Percentiles rank a stretch among this genome's conserved stretches.
Conservation (phyloP, 1,139 yeast genomes). For the Nakaseomyces uthaithaninus region DNA sequence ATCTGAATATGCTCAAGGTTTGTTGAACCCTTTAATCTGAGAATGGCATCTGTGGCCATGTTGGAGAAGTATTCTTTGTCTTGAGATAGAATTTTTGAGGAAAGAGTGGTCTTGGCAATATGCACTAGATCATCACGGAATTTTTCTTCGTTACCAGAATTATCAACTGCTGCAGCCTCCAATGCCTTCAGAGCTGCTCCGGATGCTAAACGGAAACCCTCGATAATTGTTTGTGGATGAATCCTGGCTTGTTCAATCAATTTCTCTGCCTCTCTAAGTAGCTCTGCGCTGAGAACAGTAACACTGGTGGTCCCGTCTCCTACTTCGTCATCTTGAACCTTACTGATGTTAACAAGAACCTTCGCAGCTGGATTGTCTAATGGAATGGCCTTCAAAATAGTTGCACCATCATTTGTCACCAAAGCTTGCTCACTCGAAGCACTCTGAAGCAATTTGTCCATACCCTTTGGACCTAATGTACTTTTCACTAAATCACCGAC, state of each 20-base stretch:
- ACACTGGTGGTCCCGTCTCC: slow-evolving; percentile 99
- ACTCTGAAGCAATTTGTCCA: slow-evolving; percentile 90
- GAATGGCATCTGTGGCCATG: slow-evolving; percentile 88
- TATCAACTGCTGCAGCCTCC: slow-evolving; percentile 68
- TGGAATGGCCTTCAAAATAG: slow-evolving; percentile 88
- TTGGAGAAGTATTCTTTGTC: slow-evolving; percentile 84
- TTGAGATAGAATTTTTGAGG: slow-evolving; percentile 90
- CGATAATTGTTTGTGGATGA: slow-evolving; percentile 96
- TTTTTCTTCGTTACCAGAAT: slow-evolving; percentile 49
- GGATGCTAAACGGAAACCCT: slow-evolving; percentile 87
- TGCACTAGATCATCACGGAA: slow-evolving; percentile 73
- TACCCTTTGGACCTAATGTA: slow-evolving; percentile 95
- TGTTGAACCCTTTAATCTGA: slow-evolving; percentile 89
- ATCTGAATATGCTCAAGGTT: slow-evolving; percentile 90
- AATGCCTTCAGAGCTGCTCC: slow-evolving; percentile 76
- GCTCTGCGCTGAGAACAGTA: slow-evolving; percentile 84
- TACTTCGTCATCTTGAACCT: slow-evolving; percentile 97
- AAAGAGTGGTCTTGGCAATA: slow-evolving; percentile 88
- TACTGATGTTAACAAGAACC: slow-evolving; percentile 88
- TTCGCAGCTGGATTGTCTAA: slow-evolving; percentile 98
- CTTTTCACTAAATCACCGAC: slow-evolving; percentile 96
- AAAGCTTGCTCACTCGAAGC: slow-evolving; percentile 69
- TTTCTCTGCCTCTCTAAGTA: slow-evolving; percentile 90
- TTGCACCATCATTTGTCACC: slow-evolving; percentile 97
- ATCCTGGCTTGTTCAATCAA: slow-evolving; percentile 80